Conservation (phyloP, 2,329 filamentous ascomycete genomes). For the Thelonectria rubi region DNA sequence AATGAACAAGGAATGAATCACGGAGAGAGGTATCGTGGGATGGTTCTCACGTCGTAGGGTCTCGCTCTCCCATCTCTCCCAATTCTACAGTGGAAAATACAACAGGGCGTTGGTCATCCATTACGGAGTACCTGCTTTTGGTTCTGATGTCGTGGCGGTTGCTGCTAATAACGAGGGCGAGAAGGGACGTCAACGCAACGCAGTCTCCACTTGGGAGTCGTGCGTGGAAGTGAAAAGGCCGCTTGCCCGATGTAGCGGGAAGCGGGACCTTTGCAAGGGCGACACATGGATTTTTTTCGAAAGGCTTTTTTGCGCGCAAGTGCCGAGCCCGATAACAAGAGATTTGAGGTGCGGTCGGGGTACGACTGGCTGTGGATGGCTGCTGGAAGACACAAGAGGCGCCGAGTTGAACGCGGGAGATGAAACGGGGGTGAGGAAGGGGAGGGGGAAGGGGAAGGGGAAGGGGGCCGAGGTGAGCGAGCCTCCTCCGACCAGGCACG, state of each 20-base stretch:
- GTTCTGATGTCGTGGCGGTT: slow-evolving; percentile 1
- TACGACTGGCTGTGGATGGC: slow-evolving; percentile 3
- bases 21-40: slow-evolving; percentile 1
- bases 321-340: slow-evolving; percentile 3
- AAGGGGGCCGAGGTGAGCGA: background rate
- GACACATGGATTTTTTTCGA: background rate
- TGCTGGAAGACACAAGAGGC: background rate
- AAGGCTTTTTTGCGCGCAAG: background rate
- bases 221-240: background rate
- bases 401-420: slow-evolving; percentile 8
- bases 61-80: background rate
- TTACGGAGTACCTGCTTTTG: background rate
- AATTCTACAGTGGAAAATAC: background rate
- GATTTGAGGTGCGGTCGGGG: background rate
- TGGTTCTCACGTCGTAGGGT: background rate
- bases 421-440: slow-evolving; percentile 16
- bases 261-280: slow-evolving; percentile 2
- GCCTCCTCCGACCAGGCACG: background rate
- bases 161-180: slow-evolving; percentile 1
- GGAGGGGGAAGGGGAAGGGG: background rate
- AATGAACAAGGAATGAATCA: slow-evolving; percentile 12
- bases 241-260: background rate
- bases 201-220: slow-evolving; percentile 12
- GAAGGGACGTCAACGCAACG: slow-evolving; percentile 15
- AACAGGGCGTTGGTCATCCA: background rate